Conservation (phyloP, 2,329 filamentous ascomycete genomes). For the Purpureocillium takamizusanense region DNA sequence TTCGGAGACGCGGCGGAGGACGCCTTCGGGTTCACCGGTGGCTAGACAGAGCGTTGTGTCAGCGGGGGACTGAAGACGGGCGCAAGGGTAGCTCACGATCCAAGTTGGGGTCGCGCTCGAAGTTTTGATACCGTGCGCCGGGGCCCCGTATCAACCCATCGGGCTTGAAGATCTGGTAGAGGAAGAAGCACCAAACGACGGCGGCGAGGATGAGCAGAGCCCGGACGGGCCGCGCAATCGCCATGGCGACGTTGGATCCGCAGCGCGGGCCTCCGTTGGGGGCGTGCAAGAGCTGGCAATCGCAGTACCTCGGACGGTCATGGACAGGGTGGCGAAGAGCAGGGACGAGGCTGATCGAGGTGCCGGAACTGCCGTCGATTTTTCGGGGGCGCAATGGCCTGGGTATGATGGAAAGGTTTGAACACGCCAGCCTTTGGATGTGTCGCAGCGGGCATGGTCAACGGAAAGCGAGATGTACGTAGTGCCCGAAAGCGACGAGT, state of each 20-base stretch:
- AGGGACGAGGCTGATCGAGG: too few species aligned
- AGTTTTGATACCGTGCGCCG: conserved; percentile 39
- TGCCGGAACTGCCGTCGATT: too few species aligned
- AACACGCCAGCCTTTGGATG: too few species aligned
- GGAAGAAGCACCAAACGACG: conserved; percentile 67
- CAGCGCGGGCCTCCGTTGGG: background rate
- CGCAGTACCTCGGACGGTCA: conserved; percentile 2
- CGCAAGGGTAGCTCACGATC: conserved; percentile 55
- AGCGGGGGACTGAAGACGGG: conserved; percentile 5
- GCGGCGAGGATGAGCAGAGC: conserved; percentile 64
- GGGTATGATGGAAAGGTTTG: too few species aligned
- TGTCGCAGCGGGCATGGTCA: too few species aligned
- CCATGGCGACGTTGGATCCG: conserved; percentile 47
- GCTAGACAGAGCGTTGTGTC: conserved; percentile 37
- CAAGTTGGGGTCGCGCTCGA: conserved; percentile 73
- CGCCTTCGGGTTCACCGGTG: conserved; percentile 73
- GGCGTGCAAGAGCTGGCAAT: background rate
- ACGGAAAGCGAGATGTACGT: too few species aligned
- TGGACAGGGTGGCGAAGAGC: background rate
- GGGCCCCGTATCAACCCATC: conserved; percentile 34
- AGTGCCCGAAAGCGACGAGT: background rate
- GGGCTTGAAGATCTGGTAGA: conserved; percentile 64
- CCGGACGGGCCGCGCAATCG: conserved; percentile 76
- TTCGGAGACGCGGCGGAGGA: conserved; percentile 62
- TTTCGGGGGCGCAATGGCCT: too few species aligned